phyloP scores from a whole-genome alignment of 805 yeast genomes.

The Saturnispora galanensis region DNA sequence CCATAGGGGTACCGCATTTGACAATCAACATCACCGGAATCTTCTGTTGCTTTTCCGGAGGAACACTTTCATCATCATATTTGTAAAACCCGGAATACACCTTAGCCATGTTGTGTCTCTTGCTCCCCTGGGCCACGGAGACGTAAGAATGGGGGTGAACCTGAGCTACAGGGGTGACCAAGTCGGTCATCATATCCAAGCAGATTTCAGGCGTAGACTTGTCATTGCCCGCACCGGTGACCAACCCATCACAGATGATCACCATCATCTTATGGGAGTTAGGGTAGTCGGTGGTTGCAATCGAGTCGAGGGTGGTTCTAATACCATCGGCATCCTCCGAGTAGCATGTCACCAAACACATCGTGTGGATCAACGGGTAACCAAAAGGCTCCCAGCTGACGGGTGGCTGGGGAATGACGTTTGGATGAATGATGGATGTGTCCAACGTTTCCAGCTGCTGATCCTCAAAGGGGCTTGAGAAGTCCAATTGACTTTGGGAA shows the following conservation, averaged over 20 bases:
- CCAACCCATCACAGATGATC: conserved; percentile 86
- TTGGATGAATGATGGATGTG: conserved; percentile 56
- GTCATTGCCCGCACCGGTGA: conserved; percentile 91
- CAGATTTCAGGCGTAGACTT: conserved; percentile 83
- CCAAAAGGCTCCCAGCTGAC: conserved; percentile 79
- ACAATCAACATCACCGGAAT: conserved; percentile 73
- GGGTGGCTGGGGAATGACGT: conserved; percentile 87
- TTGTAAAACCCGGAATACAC: conserved; percentile 91
- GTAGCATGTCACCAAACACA: conserved; percentile 83
- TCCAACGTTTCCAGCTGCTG: conserved; percentile 38
- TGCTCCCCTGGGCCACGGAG: conserved; percentile 89
- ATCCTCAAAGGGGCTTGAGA: conserved; percentile 21
- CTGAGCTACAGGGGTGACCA: conserved; percentile 59
- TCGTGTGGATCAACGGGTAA: conserved; percentile 64
- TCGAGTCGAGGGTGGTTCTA: conserved; percentile 81
- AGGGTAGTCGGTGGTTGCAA: conserved; percentile 93
- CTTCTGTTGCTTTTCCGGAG: conserved; percentile 72
- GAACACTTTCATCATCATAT: conserved; percentile 67
- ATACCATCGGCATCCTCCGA: conserved; percentile 86
- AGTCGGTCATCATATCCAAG: conserved; percentile 75
- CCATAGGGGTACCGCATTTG: conserved; percentile 82
- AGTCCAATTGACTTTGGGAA: conserved; percentile 8
- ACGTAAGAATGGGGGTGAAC: conserved; percentile 82
- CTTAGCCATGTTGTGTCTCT: conserved; percentile 97
- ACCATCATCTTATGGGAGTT: conserved; percentile 84